Evolutionary conservation across 2,329 filamentous ascomycete species (phyloP).

Genomic region (Colletotrichum navitas): DNA sequence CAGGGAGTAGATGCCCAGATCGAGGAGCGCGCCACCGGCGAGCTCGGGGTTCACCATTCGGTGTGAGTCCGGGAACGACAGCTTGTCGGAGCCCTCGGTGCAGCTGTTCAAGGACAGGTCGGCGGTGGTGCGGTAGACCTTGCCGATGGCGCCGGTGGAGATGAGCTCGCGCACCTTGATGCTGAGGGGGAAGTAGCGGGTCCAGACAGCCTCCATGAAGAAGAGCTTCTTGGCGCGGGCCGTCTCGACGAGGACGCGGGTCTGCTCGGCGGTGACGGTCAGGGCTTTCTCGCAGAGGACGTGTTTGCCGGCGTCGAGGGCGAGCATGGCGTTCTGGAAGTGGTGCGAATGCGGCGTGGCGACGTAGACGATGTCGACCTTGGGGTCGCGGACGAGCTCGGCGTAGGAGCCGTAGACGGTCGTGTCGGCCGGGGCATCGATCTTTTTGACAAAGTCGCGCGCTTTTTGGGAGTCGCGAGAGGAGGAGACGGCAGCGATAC

Average conservation of each 20-base stretch:
- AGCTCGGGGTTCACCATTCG: slow-evolving; percentile 87
- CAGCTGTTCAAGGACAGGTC: slow-evolving; percentile 73
- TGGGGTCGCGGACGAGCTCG: slow-evolving; percentile 81
- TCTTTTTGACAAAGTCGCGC: slow-evolving; percentile 77
- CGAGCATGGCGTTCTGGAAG: slow-evolving; percentile 91
- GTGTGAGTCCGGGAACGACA: slow-evolving; percentile 71
- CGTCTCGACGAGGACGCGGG: slow-evolving; percentile 77
- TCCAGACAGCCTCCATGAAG: slow-evolving; percentile 93
- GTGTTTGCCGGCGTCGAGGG: slow-evolving; percentile 84
- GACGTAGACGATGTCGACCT: slow-evolving; percentile 89
- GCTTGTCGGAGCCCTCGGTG: slow-evolving; percentile 68
- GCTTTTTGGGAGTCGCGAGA: slow-evolving; percentile 79
- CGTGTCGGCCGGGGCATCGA: slow-evolving; percentile 75
- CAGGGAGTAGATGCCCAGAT: slow-evolving; percentile 88
- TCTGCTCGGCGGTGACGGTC: slow-evolving; percentile 84
- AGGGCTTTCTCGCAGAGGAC: slow-evolving; percentile 94
- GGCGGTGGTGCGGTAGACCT: slow-evolving; percentile 70
- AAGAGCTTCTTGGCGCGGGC: slow-evolving; percentile 80
- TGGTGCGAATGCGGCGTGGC: slow-evolving; percentile 94
- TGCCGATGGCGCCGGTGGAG: slow-evolving; percentile 66
- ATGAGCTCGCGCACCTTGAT: slow-evolving; percentile 79
- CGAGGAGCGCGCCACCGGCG: slow-evolving; percentile 84
- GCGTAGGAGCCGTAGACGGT: slow-evolving; percentile 85
- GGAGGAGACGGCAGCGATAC: slow-evolving; percentile 83
- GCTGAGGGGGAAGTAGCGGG: slow-evolving; percentile 87